Evolutionary conservation across 1,139 yeast species (phyloP), one percentile per base, ranked within the genome.

Genomic region (Hyphopichia khmerensis): DNA sequence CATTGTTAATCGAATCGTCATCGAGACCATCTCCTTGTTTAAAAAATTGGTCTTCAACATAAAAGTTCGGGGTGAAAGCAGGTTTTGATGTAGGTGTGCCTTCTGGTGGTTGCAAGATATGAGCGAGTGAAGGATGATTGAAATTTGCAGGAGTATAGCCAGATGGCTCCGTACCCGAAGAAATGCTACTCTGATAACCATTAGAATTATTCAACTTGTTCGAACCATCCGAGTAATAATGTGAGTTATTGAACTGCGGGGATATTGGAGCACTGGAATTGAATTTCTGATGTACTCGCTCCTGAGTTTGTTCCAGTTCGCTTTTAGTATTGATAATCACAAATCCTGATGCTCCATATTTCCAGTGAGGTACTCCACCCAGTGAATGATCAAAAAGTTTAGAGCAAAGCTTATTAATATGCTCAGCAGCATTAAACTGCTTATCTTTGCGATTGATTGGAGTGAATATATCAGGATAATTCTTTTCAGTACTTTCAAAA

Each of bases 381-480:
- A 18, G 36, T 9, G 36, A n/a, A 4, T n/a, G 26, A 6, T 21
- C 27, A 17, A 32, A 32, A 4, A 32, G 23, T 18, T 32, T 32
- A 3, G 23, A 4, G n/a, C 9, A 32, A 32, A 32, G 21, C 3
- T 14, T 23, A 33, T 33, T 18, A 11, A 33, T 17, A 8, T n/a
- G 26, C 2, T 33, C 17, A 4, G 13, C 9, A n/a, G 27, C 16
- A 21, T 19, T 21, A 7, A 11, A 7, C 21, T 32, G n/a, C 10
- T 32, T 32, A n/a, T n/a, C 24, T 4, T 21, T n/a, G 3, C 17
- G 4, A 21, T 9, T 3, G 3, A 16, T 5, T n/a, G 23, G 21
- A 3, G n/a, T 32, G 17, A 32, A 32, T 26, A 67, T 38, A 14
- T 64, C 66, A 0, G 75, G 73, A 44, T 55, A 62, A 8, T 49